These are phyloP conservation scores for Fusarium papillatum DNA, from an alignment of 2,329 filamentous ascomycete species.

Conservation along the genomic window DNA sequence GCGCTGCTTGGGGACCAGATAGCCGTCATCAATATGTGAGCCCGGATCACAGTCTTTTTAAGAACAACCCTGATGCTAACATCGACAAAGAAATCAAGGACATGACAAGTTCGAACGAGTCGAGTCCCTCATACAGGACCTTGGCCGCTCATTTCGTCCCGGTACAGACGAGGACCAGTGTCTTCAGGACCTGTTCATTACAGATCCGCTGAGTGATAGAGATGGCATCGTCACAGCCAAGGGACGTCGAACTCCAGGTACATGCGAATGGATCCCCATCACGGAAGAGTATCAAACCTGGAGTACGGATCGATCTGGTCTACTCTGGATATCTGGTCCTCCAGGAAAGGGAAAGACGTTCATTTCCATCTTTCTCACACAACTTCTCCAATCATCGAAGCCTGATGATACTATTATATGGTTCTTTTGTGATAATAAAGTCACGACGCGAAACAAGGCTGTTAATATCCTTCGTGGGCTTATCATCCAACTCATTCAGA, in stretches of 20 bases:
- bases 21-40: slow-evolving; percentile 11
- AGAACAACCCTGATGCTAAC: not conserved
- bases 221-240: slow-evolving; percentile 1
- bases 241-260: not conserved
- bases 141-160: not conserved
- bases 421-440: slow-evolving; percentile 25
- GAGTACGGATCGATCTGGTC: not conserved
- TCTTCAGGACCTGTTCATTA: slow-evolving; percentile 8
- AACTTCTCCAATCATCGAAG: not conserved
- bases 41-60: not conserved
- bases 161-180: slow-evolving; percentile 12
- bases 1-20: not conserved
- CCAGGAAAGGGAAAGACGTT: slow-evolving; percentile 24
- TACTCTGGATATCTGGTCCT: slow-evolving; percentile 13
- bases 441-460: not conserved
- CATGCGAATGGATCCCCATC: slow-evolving; percentile 22
- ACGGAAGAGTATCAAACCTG: slow-evolving; percentile 3
- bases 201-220: slow-evolving; percentile 15
- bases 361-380: slow-evolving; percentile 15
- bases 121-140: not conserved
- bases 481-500: slow-evolving; percentile 8
- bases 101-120: not conserved
- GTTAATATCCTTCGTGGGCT: slow-evolving; percentile 1
- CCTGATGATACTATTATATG: not conserved
- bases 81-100: not conserved